Evolutionary conservation across 139 green algal genomes (phyloP).

Genomic region (Yamagishiella unicocca): DNA sequence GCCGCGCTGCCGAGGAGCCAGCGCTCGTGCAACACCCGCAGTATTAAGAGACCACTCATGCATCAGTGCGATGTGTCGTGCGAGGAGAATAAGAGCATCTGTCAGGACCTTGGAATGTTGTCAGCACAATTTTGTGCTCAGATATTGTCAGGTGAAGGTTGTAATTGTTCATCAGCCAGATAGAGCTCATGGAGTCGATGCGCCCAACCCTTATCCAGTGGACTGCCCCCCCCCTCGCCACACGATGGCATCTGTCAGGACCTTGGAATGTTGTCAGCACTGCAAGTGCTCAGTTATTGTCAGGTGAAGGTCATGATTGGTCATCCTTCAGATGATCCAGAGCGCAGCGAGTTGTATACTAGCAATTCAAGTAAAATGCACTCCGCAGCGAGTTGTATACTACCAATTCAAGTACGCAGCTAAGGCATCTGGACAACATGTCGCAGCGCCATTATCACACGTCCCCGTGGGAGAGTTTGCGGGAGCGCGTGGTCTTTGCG

Average conservation of each 20-base stretch:
- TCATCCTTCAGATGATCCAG: constrained; percentile 41
- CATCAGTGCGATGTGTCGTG: too few species aligned
- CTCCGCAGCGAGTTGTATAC: too few species aligned
- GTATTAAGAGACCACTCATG: too few species aligned
- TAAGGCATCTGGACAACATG: not conserved
- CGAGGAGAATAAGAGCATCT: not conserved
- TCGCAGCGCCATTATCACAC: constrained; percentile 45
- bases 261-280: constrained; percentile 50
- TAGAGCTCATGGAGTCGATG: too few species aligned
- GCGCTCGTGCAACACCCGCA: too few species aligned
- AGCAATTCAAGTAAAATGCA: too few species aligned
- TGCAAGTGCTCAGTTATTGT: constrained; percentile 46
- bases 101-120: constrained; percentile 42
- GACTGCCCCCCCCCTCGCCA: too few species aligned
- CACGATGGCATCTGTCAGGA: constrained; percentile 22
- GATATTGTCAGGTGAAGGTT: constrained; percentile 53
- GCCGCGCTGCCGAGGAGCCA: too few species aligned
- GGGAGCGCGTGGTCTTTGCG: constrained; percentile 39
- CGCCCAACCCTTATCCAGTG: too few species aligned
- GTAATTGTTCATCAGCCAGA: constrained; percentile 42
- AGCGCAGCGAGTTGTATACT: too few species aligned
- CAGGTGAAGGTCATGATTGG: constrained; percentile 47
- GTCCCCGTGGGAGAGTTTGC: not conserved
- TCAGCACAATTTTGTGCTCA: constrained; percentile 47
- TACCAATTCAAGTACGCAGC: not conserved